Evolutionary conservation across 352 stramenopile species (phyloP).

Genomic region (Aphanomyces euteiches): DNA sequence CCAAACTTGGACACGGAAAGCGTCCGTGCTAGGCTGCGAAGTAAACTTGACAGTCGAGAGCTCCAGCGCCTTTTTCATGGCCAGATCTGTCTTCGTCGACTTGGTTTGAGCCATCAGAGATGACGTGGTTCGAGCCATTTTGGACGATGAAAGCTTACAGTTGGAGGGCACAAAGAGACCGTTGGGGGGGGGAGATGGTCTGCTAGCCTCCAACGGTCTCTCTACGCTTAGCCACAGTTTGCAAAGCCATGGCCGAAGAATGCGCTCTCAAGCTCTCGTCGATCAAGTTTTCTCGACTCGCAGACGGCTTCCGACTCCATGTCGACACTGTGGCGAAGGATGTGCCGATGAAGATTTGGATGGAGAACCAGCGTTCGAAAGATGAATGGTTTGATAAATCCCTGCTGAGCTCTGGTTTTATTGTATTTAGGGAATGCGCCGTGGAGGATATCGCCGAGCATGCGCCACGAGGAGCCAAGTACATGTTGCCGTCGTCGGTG

Average conservation of each 20-base stretch:
- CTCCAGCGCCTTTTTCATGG: not conserved
- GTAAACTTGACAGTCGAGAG: not conserved
- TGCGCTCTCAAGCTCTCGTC: no score
- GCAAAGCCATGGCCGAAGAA: no score
- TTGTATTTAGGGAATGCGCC: not conserved
- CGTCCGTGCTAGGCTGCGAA: not conserved
- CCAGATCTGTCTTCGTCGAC: no score
- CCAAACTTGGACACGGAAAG: not conserved
- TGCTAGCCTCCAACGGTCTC: no score
- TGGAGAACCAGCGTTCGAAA: not conserved
- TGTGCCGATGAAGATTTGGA: not conserved
- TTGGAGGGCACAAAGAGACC: no score
- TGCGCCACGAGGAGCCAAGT: not conserved
- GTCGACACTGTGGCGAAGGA: not conserved
- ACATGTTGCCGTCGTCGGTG: conserved; percentile 2
- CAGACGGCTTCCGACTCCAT: not conserved
- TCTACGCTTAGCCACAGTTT: no score
- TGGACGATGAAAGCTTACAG: no score
- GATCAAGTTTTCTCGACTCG: not conserved
- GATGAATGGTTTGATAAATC: not conserved
- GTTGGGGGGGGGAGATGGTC: no score
- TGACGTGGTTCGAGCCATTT: no score
- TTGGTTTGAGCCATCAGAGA: no score
- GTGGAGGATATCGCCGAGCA: not conserved
- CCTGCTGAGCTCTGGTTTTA: not conserved